Percentiles rank a stretch among this genome's conserved stretches.
These are phyloP conservation scores for Pyrenochaeta sp. DNA, from an alignment of 2,329 filamentous ascomycete genomes.

Conservation along the genomic window DNA sequence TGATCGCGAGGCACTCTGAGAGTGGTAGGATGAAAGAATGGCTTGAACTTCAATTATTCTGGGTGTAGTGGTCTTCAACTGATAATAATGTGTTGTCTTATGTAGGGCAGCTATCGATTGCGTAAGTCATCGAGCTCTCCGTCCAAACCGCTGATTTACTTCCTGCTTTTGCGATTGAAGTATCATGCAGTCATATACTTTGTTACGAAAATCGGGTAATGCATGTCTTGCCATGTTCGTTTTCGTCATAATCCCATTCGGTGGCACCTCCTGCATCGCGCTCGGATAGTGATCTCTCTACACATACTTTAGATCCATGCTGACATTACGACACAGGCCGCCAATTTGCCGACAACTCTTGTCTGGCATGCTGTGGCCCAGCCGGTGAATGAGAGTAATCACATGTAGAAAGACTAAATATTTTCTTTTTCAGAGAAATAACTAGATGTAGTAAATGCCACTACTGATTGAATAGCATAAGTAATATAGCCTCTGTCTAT, in stretches of 20 bases:
- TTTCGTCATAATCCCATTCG: background rate
- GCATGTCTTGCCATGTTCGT: background rate
- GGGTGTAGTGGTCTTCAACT: too few relatives aligned
- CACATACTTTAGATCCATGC: background rate
- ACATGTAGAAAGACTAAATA: background rate
- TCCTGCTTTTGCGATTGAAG: too few relatives aligned
- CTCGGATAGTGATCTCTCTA: background rate
- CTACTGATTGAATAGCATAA: too few relatives aligned
- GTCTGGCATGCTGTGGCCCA: background rate
- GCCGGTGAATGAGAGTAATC: conserved; percentile 1
- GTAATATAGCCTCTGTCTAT: too few relatives aligned
- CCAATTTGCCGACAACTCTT: background rate
- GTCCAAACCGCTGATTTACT: too few relatives aligned
- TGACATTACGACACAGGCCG: conserved; percentile 1
- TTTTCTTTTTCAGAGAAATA: too few relatives aligned
- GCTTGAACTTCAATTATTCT: background rate
- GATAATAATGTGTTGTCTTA: too few relatives aligned
- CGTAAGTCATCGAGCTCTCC: too few relatives aligned
- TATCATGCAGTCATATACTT: background rate
- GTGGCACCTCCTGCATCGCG: background rate
- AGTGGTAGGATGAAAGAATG: too few relatives aligned
- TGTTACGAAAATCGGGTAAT: background rate
- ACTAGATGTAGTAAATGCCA: too few relatives aligned
- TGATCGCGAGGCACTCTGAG: too few relatives aligned
- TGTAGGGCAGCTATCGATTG: too few relatives aligned